Evolutionary conservation across 495 filamentous ascomycete species (phyloP).

Genomic region (Aspergillus diversus): DNA sequence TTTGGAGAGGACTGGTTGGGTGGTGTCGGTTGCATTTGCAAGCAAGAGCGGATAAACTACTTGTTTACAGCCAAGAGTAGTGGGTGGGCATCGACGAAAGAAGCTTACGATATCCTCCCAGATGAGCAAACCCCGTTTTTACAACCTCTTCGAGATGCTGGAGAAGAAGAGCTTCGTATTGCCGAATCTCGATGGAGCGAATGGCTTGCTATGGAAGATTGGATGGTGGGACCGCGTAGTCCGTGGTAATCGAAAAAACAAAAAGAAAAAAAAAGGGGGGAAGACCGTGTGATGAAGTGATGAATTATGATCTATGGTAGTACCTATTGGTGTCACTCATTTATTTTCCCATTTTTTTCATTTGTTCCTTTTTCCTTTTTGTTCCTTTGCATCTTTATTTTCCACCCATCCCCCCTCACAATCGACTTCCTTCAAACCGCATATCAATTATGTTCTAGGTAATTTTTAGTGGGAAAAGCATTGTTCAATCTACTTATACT

Average conservation of each 20-base stretch:
- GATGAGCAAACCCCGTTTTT: slow-evolving; percentile 85
- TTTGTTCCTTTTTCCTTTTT: slow-evolving; percentile 20
- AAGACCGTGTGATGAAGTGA: slow-evolving; percentile 15
- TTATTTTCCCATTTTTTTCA: slow-evolving; percentile 18
- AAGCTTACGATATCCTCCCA: slow-evolving; percentile 79
- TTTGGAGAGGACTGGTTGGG: slow-evolving; percentile 84
- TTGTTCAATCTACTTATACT: background rate
- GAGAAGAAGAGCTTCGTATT: slow-evolving; percentile 75
- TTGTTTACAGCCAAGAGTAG: slow-evolving; percentile 93
- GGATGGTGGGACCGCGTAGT: slow-evolving; percentile 79
- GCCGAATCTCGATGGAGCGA: slow-evolving; percentile 84
- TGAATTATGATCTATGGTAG: slow-evolving; percentile 13
- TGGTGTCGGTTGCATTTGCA: slow-evolving; percentile 78
- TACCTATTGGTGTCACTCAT: slow-evolving; percentile 1
- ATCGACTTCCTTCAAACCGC: background rate
- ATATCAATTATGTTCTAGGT: background rate
- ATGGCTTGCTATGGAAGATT: slow-evolving; percentile 95
- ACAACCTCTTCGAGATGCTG: slow-evolving; percentile 70
- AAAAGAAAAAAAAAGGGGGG: background rate
- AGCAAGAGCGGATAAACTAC: slow-evolving; percentile 88
- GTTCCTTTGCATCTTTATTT: slow-evolving; percentile 1
- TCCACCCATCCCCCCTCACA: too few relatives aligned
- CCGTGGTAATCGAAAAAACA: slow-evolving; percentile 40
- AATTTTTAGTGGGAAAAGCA: background rate
- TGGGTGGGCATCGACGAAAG: slow-evolving; percentile 85